Conservation (phyloP, 2,329 filamentous ascomycete species). For the Claviceps sp. region DNA sequence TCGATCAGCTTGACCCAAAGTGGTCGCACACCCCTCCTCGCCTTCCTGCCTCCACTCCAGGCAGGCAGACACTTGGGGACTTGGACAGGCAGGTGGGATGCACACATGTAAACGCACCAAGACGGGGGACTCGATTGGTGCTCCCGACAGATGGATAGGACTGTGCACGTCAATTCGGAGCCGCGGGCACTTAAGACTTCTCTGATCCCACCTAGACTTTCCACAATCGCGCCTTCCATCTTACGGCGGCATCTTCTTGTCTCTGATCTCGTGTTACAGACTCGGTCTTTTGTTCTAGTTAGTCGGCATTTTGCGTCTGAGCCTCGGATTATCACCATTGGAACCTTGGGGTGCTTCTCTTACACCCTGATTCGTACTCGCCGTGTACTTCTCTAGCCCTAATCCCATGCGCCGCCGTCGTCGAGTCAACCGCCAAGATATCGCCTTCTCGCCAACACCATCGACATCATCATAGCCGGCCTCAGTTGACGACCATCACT, state of each 20-base stretch:
- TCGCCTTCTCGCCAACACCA: background rate
- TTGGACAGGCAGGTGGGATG: background rate
- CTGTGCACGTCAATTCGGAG: constrained; percentile 26
- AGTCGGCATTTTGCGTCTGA: constrained; percentile 36
- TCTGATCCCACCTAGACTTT: constrained; percentile 38
- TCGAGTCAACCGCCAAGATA: background rate
- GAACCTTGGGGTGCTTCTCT: constrained; percentile 6
- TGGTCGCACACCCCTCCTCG: constrained; percentile 29
- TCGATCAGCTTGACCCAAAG: constrained; percentile 39
- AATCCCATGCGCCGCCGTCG: background rate
- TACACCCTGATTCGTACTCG: background rate
- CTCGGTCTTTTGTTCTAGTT: constrained; percentile 31
- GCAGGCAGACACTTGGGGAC: background rate
- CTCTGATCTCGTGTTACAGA: constrained; percentile 28
- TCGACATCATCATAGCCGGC: background rate
- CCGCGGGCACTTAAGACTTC: constrained; percentile 42
- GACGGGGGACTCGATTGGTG: constrained; percentile 22
- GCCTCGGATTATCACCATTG: constrained; percentile 26
- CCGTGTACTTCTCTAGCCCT: background rate
- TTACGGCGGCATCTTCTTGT: constrained; percentile 24
- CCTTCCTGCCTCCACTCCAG: background rate
- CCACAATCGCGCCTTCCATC: constrained; percentile 17
- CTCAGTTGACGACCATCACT: background rate
- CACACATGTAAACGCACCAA: constrained; percentile 10
- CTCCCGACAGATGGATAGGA: constrained; percentile 24